Percentiles rank a stretch among this genome's conserved stretches.
Conservation (phyloP, 495 filamentous ascomycete species). For the Neohortaea acidophila region DNA sequence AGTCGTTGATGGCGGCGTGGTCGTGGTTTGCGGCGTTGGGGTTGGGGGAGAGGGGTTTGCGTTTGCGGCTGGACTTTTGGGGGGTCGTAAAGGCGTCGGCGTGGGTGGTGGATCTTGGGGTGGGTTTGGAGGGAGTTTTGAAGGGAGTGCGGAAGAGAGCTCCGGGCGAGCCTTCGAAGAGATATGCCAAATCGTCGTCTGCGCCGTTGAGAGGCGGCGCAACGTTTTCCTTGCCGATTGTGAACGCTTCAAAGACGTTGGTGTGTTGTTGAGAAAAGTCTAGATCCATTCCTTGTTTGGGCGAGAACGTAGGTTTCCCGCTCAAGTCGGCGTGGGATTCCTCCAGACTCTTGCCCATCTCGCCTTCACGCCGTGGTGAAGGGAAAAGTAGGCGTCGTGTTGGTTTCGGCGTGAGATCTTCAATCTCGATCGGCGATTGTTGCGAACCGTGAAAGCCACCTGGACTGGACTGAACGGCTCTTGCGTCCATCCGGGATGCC, state of each 20-base stretch:
- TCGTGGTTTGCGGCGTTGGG: slow-evolving; percentile 5
- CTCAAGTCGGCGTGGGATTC: slow-evolving; percentile 16
- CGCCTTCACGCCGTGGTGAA: slow-evolving; percentile 28
- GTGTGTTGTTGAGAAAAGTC: slow-evolving; percentile 5
- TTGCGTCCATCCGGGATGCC: slow-evolving; percentile 38
- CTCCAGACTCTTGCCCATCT: slow-evolving; percentile 24
- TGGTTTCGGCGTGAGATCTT: slow-evolving; percentile 39
- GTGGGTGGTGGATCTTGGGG: too few relatives aligned
- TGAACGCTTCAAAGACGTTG: slow-evolving; percentile 16
- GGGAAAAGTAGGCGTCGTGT: slow-evolving; percentile 68
- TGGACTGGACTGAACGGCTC: slow-evolving; percentile 59
- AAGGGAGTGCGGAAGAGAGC: slow-evolving; percentile 14
- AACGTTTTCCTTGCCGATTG: slow-evolving; percentile 30
- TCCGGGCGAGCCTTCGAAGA: slow-evolving; percentile 17
- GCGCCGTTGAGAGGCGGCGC: slow-evolving; percentile 18
- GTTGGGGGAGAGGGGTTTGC: slow-evolving; percentile 10
- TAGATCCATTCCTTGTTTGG: slow-evolving; percentile 42
- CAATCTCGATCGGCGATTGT: slow-evolving; percentile 48
- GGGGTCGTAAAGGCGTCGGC: slow-evolving; percentile 1
- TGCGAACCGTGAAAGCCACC: slow-evolving; percentile 48
- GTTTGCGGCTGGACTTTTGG: slow-evolving; percentile 8
- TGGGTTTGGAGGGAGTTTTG: slow-evolving; percentile 10
- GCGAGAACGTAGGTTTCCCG: neutral
- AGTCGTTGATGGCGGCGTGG: slow-evolving; percentile 7
- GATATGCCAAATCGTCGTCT: slow-evolving; percentile 18